These are phyloP conservation scores for Cystobasidium ongulense DNA, from an alignment of 768 basidiomycete species.

Conservation along the genomic window DNA sequence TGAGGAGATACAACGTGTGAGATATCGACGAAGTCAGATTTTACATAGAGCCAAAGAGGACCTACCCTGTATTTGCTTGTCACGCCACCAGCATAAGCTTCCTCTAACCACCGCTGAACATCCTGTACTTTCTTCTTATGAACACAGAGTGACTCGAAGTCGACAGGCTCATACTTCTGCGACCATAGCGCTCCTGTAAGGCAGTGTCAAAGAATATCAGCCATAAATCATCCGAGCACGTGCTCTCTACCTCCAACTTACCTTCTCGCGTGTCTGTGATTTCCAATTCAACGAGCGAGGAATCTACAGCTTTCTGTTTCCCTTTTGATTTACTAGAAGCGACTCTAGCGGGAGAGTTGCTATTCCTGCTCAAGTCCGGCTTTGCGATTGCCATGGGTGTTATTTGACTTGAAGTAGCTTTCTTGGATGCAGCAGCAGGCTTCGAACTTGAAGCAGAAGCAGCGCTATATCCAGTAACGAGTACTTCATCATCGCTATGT, in stretches of 20 bases:
- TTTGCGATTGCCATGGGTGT: background rate
- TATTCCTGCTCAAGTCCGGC: background rate
- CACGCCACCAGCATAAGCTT: slow-evolving; percentile 44
- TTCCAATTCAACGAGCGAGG: slow-evolving; percentile 2
- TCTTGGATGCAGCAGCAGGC: background rate
- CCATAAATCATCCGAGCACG: background rate
- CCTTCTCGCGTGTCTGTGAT: slow-evolving; percentile 15
- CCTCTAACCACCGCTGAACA: slow-evolving; percentile 41
- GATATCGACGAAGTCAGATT: too few relatives aligned
- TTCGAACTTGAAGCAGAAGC: background rate
- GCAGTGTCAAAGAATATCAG: background rate
- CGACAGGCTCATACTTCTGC: slow-evolving; percentile 29
- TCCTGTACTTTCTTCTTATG: slow-evolving; percentile 46
- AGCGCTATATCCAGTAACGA: slow-evolving; percentile 1
- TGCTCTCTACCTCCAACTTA: background rate
- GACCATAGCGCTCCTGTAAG: slow-evolving; percentile 12
- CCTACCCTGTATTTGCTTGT: slow-evolving; percentile 66
- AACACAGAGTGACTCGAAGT: slow-evolving; percentile 37
- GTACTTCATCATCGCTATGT: background rate
- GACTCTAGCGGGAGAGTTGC: background rate
- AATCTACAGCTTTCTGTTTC: slow-evolving; percentile 12
- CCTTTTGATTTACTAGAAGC: background rate
- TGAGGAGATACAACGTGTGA: too few relatives aligned
- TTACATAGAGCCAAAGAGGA: too few relatives aligned
- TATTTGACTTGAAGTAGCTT: background rate